Conservation (phyloP, 805 yeast species). For the Maudiozyma serrabonitensis region DNA sequence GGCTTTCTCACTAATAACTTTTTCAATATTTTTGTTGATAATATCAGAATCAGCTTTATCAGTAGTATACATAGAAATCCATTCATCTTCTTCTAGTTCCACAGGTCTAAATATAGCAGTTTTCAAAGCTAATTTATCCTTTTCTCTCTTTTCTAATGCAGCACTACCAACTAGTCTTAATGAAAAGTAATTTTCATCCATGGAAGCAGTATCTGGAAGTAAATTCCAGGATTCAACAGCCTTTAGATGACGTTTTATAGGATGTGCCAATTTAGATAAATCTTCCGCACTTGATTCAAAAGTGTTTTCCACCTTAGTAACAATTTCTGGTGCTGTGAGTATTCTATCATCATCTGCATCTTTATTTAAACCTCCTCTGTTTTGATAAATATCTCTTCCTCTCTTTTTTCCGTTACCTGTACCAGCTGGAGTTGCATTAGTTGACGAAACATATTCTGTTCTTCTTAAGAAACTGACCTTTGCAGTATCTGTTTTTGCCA, state of each 20-base stretch:
- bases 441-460: constrained; percentile 82
- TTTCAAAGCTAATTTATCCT: constrained; percentile 31
- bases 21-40: constrained; percentile 35
- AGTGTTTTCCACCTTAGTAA: constrained; percentile 54
- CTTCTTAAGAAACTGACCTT: constrained; percentile 76
- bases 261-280: constrained; percentile 52
- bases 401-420: constrained; percentile 13
- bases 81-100: constrained; percentile 58
- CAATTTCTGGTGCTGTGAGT: constrained; percentile 21
- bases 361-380: neutral
- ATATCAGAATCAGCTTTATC: constrained; percentile 33
- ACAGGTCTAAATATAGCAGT: constrained; percentile 68
- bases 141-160: constrained; percentile 30
- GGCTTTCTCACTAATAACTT: constrained; percentile 20
- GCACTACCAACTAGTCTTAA: constrained; percentile 53
- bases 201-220: constrained; percentile 82
- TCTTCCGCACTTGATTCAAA: constrained; percentile 48
- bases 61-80: constrained; percentile 64
- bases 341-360: constrained; percentile 21
- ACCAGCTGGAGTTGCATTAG: constrained; percentile 30
- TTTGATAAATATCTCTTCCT: constrained; percentile 22
- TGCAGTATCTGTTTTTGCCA: constrained; percentile 30
- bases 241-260: constrained; percentile 58
- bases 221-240: constrained; percentile 75
- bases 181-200: constrained; percentile 66